A percentile compares a stretch with the other conserved stretches of the same genome.
Conservation (phyloP, 2,329 filamentous ascomycete genomes). For the Arthrobotrys sinensis region DNA sequence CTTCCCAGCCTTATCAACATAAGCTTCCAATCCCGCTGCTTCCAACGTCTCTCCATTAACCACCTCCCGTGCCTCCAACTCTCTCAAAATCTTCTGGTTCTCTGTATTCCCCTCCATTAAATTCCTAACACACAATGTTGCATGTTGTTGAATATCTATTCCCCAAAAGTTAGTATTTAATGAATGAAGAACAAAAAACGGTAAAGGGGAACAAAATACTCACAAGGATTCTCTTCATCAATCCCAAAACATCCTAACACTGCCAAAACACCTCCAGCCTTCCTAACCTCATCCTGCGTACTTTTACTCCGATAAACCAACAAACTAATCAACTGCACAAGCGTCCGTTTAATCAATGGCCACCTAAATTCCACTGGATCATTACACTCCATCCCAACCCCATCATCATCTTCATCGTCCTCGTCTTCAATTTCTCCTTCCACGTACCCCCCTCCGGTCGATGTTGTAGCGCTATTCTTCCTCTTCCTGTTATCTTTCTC, state of each 20-base stretch:
- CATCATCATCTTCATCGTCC: conserved; percentile 61
- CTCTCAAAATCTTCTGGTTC: conserved; percentile 64
- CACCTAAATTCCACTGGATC: conserved; percentile 65
- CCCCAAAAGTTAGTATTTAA: not conserved
- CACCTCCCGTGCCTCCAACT: conserved; percentile 63
- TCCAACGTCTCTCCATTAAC: conserved; percentile 65
- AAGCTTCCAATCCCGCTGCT: conserved; percentile 64
- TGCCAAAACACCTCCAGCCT: conserved; percentile 62
- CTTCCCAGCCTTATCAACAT: conserved; percentile 65
- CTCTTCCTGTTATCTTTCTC: conserved; percentile 17
- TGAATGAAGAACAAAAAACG: not conserved
- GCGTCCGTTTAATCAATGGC: conserved; percentile 64
- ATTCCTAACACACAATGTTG: conserved; percentile 64
- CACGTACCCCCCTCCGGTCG: not conserved
- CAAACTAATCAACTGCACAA: conserved; percentile 63
- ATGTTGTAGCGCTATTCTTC: conserved; percentile 1
- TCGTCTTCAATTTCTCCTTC: conserved; percentile 35
- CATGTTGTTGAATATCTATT: conserved; percentile 64
- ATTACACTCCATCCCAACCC: conserved; percentile 63
- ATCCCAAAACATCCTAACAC: conserved; percentile 64
- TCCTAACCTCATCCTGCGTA: conserved; percentile 63
- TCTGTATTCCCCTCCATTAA: conserved; percentile 63
- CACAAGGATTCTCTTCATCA: conserved; percentile 65
- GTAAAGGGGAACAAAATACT: conserved; percentile 32
- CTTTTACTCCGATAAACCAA: conserved; percentile 63